Evolutionary conservation across 2,329 filamentous ascomycete genomes (phyloP).

Genomic region (Botrytis elliptica): DNA sequence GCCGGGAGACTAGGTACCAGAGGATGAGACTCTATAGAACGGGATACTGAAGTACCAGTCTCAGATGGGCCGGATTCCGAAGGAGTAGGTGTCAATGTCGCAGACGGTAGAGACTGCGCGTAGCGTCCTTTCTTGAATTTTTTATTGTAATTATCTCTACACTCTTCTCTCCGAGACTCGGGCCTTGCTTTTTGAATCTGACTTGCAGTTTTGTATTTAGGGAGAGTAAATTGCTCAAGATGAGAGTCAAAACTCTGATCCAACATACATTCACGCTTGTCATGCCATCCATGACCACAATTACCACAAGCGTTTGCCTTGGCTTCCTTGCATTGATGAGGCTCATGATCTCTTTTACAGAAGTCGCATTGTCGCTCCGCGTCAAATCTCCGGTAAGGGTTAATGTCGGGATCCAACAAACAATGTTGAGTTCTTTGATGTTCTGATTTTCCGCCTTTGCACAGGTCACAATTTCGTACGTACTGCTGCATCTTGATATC

Average conservation of each 20-base stretch:
- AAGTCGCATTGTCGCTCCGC: background rate
- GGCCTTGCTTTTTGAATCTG: background rate
- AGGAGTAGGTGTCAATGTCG: background rate
- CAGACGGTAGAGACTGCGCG: no score
- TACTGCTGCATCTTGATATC: background rate
- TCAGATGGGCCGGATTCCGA: background rate
- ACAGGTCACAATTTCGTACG: background rate
- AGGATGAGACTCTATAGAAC: background rate
- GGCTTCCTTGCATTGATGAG: background rate
- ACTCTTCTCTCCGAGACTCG: background rate
- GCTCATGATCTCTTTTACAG: background rate
- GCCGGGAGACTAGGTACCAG: background rate
- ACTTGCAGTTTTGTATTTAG: background rate
- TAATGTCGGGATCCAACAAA: background rate
- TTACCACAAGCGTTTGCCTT: background rate
- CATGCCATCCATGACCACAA: constrained; percentile 5
- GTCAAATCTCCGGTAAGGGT: background rate
- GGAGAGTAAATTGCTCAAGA: background rate
- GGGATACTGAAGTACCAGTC: background rate
- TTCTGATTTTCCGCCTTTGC: background rate
- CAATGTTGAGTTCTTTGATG: background rate
- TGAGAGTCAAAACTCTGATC: background rate
- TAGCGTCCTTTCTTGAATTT: background rate
- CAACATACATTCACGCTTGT: background rate
- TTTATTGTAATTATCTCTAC: background rate